Base-by-base conservation (phyloP, 106 monocot species). In the Dendrobium nobile region DNA sequence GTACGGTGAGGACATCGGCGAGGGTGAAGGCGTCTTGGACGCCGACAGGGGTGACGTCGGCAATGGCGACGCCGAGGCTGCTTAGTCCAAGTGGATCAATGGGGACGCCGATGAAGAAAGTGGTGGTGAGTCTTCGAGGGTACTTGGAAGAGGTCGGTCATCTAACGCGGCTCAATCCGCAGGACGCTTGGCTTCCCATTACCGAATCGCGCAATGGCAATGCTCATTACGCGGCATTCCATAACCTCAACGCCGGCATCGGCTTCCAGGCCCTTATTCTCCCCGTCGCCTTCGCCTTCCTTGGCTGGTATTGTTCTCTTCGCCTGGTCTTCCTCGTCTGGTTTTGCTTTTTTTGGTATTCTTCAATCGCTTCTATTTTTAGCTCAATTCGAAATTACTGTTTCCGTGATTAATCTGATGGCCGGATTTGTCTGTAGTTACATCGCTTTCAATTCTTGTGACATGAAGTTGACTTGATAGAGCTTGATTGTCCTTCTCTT, bases 91-190 rank as follows among this genome's bases (percentile, higher is more conserved):
- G 33, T 70, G 84, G 44, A 59, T 75, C 81, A 55, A 82, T 80
- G 77, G 90, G 88, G 41, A 95, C 92, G 58, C 92, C 95, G 65
- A 83, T 92, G 87, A 92, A 89, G 85, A 27, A 87, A 47, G 89
- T 90, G 75, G 79, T 94, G 77, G 82, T 90, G 68, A 94, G 90
- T 85, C 90, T 97, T 80, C 64, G 85, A 54, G 96, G 90, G 1
- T 97, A 97, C 81, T 84, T 97, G 81, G 96, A 97, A 83, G 96
- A 97, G 75, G 87, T 97, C 20, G 96, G 96, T 7, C 96, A 97
- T 79, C 94, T 97, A 28, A 97, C 96, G 22, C 85, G 86, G 89
- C 92, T 94, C 54, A 94, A 97, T 83, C 97, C 97, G 26, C 97
- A 92, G 88, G 97, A 97, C 75, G 92, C 94, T 0, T 97, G 97